Evolutionary conservation across 2,329 filamentous ascomycete species (phyloP), one percentile per base, ranked within the genome.

Genomic region (Pezicula carpinea): DNA sequence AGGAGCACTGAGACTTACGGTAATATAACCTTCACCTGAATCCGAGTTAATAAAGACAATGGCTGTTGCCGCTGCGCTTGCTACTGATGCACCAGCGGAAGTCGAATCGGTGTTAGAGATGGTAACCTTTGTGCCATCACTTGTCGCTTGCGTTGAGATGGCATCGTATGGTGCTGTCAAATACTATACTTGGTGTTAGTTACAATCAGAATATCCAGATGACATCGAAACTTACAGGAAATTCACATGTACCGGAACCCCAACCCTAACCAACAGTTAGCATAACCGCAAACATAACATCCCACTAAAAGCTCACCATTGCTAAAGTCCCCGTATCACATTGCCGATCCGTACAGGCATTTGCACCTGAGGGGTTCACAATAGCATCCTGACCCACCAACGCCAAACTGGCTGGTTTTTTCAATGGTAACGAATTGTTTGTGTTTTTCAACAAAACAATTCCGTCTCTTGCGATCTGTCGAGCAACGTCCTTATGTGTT

Each of bases 401-500:
- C 6, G 76, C 79, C 8, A 83, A 71, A 55, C 72, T 73, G 53
- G 69, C 47, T 53, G 75, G 74, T 45, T 69, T 71, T 44, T 72
- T 72, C 6, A 87, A 67, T 0, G 84, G 84, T 1, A 87, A 66
- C 6, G 74, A 68, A 19, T 66, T 68, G 39, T 62, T 72, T 2
- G 70, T 69, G 61, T 89, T 89, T 70, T 87, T 86, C 46, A 89
- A 69, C n/a, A 89, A 64, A 1, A 85, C 80, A 47, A 77, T 82
- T 7, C 79, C 73, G 55, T 82, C 74, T 45, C 78, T 63, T 7
- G 75, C 73, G 33, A 79, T 61, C 6, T 74, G 69, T 39, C 76
- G 66, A 15, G 85, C 79, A 55, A 87, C 80, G 33, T 79, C 74
- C 57, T 80, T 81, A 62, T 86, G 77, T 54, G 78, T 68, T 52